Percentiles rank a stretch among this genome's conserved stretches.
Conservation (phyloP, 1,284 basidiomycete genomes). For the Fomitopsis betulina region DNA sequence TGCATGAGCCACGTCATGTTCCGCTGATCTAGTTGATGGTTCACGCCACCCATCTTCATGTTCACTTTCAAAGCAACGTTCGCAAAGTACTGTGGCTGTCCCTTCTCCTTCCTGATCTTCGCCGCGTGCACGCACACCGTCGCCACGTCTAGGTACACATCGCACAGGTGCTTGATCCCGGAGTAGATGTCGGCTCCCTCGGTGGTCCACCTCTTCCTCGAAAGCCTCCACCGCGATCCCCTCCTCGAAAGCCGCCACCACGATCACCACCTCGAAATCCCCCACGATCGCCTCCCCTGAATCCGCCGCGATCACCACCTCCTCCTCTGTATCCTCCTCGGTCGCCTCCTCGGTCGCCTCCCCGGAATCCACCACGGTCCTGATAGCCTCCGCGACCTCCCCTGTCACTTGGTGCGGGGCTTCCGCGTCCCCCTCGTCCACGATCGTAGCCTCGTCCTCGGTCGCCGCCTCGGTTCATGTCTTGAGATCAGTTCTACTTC, state of each 20-base stretch:
- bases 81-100: slow-evolving; percentile 68
- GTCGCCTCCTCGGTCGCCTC: slow-evolving; percentile 16
- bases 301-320: slow-evolving; percentile 27
- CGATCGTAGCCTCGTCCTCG: slow-evolving; percentile 21
- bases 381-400: slow-evolving; percentile 5
- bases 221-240: slow-evolving; percentile 8
- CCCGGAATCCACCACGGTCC: slow-evolving; percentile 7
- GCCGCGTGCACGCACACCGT: slow-evolving; percentile 64
- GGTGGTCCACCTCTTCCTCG: slow-evolving; percentile 18
- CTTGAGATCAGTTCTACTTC: background rate
- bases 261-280: slow-evolving; percentile 24
- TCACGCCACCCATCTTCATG: slow-evolving; percentile 76
- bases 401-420: slow-evolving; percentile 8
- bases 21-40: slow-evolving; percentile 53
- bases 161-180: slow-evolving; percentile 67
- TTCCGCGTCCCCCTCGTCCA: slow-evolving; percentile 18
- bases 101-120: slow-evolving; percentile 59
- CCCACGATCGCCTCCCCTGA: slow-evolving; percentile 26
- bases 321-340: slow-evolving; percentile 20
- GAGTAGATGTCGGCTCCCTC: slow-evolving; percentile 53
- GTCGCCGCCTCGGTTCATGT: slow-evolving; percentile 13
- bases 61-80: slow-evolving; percentile 80
- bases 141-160: slow-evolving; percentile 57
- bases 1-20: slow-evolving; percentile 50
- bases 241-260: slow-evolving; percentile 14